These are phyloP conservation scores for Ceratocystis colombiana DNA, from an alignment of 2,329 filamentous ascomycete species.

Conservation along the genomic window DNA sequence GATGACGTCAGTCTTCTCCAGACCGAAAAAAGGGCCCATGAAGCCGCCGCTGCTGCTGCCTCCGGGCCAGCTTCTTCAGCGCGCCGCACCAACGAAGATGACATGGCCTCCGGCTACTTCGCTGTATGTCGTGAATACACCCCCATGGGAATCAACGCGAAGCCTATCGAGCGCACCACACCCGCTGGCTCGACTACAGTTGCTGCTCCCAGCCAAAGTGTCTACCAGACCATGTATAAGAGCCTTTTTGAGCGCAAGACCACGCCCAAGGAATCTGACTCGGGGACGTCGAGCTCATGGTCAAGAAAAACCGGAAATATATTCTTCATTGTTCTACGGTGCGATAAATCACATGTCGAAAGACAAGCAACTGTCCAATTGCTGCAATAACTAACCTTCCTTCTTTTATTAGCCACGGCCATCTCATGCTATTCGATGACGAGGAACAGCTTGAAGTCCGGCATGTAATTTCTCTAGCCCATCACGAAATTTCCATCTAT, in stretches of 20 bases:
- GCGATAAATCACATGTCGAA: slow-evolving; percentile 29
- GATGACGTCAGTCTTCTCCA: slow-evolving; percentile 58
- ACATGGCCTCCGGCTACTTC: slow-evolving; percentile 84
- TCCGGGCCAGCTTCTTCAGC: slow-evolving; percentile 29
- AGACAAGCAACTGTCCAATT: not conserved
- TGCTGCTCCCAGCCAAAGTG: slow-evolving; percentile 73
- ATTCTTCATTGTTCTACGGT: slow-evolving; percentile 87
- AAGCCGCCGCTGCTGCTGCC: slow-evolving; percentile 46
- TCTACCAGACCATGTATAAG: slow-evolving; percentile 97
- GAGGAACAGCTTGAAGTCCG: slow-evolving; percentile 90
- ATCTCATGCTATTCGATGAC: slow-evolving; percentile 96
- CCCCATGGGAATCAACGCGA: slow-evolving; percentile 82
- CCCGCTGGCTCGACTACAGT: slow-evolving; percentile 67
- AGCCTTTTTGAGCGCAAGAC: slow-evolving; percentile 82
- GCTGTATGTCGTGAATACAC: slow-evolving; percentile 91
- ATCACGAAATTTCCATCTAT: slow-evolving; percentile 77
- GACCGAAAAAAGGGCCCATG: slow-evolving; percentile 38
- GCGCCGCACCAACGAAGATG: slow-evolving; percentile 50
- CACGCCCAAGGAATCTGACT: slow-evolving; percentile 39
- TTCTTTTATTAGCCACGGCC: slow-evolving; percentile 59
- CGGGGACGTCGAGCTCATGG: slow-evolving; percentile 42
- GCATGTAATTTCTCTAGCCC: slow-evolving; percentile 84
- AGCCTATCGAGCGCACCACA: slow-evolving; percentile 76
- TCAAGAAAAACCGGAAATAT: slow-evolving; percentile 68
- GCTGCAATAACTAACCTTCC: slow-evolving; percentile 16